Conservation (phyloP, 139 green algal genomes). For the Astrephomene gubernaculifera region DNA sequence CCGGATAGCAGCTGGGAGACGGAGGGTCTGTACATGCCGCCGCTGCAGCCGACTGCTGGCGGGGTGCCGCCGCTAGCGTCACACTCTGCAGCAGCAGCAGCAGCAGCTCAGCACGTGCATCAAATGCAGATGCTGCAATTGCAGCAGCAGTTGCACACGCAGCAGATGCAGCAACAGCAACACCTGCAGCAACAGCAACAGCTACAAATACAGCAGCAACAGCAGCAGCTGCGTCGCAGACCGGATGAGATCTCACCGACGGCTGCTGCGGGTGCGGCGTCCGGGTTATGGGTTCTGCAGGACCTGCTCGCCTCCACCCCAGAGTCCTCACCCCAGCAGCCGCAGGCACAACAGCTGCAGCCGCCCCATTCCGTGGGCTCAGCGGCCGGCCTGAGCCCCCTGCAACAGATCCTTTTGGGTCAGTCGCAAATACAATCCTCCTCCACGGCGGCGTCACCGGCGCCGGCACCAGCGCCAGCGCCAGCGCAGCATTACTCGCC, state of each 20-base stretch:
- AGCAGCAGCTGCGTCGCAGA: not conserved
- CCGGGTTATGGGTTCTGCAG: too few species aligned
- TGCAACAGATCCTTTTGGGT: not conserved
- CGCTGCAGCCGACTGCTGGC: too few species aligned
- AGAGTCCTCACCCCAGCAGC: too few species aligned
- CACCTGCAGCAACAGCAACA: not conserved
- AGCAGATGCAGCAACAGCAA: not conserved
- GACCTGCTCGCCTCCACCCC: too few species aligned
- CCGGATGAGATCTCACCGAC: not conserved
- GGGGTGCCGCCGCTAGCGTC: not conserved
- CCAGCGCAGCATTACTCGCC: not conserved
- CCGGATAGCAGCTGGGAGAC: slow-evolving; percentile 20
- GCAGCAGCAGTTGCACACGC: not conserved
- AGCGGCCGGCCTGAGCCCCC: not conserved
- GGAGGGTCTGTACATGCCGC: not conserved
- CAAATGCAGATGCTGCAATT: not conserved
- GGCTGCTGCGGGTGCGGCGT: too few species aligned
- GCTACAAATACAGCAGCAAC: not conserved
- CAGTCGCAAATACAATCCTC: too few species aligned
- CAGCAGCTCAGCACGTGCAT: not conserved
- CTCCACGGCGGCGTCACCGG: too few species aligned
- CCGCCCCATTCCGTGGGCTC: too few species aligned
- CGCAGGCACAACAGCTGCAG: too few species aligned
- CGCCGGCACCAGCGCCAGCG: not conserved
- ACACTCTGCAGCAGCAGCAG: not conserved